Evolutionary conservation across 192 early-diverging fungal genomes (phyloP), one percentile per base, ranked within the genome.

Genomic region (Coemansia sp.): DNA sequence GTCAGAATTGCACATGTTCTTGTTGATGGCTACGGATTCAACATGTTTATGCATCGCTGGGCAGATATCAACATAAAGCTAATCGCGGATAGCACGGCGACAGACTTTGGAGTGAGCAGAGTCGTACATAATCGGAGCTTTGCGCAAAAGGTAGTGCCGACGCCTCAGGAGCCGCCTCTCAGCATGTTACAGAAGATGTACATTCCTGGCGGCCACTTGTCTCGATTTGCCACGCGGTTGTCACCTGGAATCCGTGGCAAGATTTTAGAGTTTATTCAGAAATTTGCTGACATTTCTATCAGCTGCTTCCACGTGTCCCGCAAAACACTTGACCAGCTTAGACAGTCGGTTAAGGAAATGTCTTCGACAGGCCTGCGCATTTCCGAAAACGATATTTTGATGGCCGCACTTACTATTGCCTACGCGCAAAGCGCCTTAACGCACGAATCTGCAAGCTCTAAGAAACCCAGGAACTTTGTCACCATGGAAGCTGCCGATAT

Each of bases 361-460:
- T 5, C 11, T 3, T 2, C 14, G 1, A 7, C 11, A 2, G 10
- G 11, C 5, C 11, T n/a, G 6, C 46, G 53, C 17, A 52, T 72
- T 6, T 65, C 63, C 9, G 60, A 61, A 28, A 66, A 72, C 22
- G 70, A 72, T n/a, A 3, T 72, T 0, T 20, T 72, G 9, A 42
- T 56, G 5, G 44, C 54, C 4, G 10, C 62, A n/a, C 19, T 57
- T 3, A 61, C 34, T 6, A 49, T 62, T 4, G 59, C 48, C n/a
- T 19, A 62, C 25, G 58, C 70, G 2, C 70, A 66, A 15, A 59
- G 64, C 10, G 26, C 11, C 1, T 21, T 10, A 1, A 15, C 22
- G 7, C n/a, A n/a, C n/a, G n/a, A n/a, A n/a, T n/a, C n/a, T 28
- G 5, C 40, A 3, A 5, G 38, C 11, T 42, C n/a, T 7, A 49